Base-by-base conservation (phyloP, 2,329 filamentous ascomycete species). In the Colletotrichum tropicale region DNA sequence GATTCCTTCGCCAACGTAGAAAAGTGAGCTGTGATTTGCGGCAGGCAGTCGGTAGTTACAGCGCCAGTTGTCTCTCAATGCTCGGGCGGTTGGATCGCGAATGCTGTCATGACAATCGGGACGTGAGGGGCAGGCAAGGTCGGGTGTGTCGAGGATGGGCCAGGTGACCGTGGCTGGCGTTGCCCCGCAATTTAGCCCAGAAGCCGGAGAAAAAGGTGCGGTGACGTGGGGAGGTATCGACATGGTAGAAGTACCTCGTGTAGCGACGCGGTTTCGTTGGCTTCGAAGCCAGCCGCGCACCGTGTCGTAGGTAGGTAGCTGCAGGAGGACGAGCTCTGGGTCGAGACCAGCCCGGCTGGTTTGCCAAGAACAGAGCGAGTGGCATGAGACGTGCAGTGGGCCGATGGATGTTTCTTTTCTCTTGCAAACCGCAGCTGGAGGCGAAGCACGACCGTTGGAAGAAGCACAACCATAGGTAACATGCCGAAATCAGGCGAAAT, bases 181-280 rank as follows among this genome's bases (percentile, higher is more conserved):
- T 65, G 64, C 74, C 74, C 70, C 74, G 70, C 70, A 75, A 65
- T 76, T 73, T 68, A 76, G 70, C 58, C 32, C 58, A 65, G 58
- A 62, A 60, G 56, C 70, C 70, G 74, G 74, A 76, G 74, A 58
- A 62, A 74, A 69, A 69, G 74, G 70, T 74, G 74, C 74, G 70
- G 70, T 76, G 74, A 69, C 73, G 69, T 76, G 70, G 58, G 62
- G 56, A 65, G 21, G 70, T 69, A 74, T 26, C 18, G 48, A n/a
- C 28, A 10, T 48, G 73, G 65, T 68, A 76, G 21, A 68, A 48
- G 58, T 73, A 75, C 70, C 64, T 75, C 71, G 62, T 72, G 70
- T 65, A 32, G 67, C 67, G 30, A 68, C 13, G 38, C 12, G 52
- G 64, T 70, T 43, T 64, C 38, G 56, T 56, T 38, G 61, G 48